phyloP scores from a whole-genome alignment of 2,329 filamentous ascomycete species.

The Microsporum ferrugineum region DNA sequence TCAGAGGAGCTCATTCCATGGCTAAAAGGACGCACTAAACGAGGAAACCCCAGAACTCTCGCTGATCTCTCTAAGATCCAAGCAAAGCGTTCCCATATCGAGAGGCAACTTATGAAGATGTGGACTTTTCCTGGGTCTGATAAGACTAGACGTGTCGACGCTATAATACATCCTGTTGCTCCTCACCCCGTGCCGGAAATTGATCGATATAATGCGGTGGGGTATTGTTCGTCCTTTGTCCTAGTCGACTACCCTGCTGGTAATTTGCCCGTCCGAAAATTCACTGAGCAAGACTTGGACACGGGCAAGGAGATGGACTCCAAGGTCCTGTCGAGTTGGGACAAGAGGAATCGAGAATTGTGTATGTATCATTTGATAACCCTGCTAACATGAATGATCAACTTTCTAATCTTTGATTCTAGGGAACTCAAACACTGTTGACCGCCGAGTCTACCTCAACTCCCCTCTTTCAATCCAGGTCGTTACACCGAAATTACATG shows the following conservation, averaged over 20 bases:
- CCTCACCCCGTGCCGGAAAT: conserved; percentile 52
- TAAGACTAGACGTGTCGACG: conserved; percentile 40
- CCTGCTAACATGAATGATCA: background rate
- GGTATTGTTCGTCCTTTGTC: conserved; percentile 52
- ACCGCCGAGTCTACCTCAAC: conserved; percentile 43
- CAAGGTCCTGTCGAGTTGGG: conserved; percentile 43
- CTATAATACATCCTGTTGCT: conserved; percentile 52
- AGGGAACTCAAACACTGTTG: conserved; percentile 39
- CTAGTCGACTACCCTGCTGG: conserved; percentile 53
- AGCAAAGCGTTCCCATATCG: conserved; percentile 40
- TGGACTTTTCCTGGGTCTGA: conserved; percentile 37
- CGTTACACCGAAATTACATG: conserved; percentile 43
- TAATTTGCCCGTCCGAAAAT: conserved; percentile 42
- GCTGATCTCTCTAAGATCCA: conserved; percentile 43
- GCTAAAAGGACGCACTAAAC: conserved; percentile 43
- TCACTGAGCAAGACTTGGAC: conserved; percentile 41
- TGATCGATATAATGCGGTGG: conserved; percentile 51
- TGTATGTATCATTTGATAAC: conserved; percentile 33
- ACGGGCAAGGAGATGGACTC: conserved; percentile 35
- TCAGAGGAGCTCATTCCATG: conserved; percentile 50
- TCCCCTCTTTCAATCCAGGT: conserved; percentile 46
- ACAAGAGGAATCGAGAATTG: conserved; percentile 47
- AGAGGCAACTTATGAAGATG: conserved; percentile 46
- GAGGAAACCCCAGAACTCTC: conserved; percentile 38
- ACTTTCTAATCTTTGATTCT: conserved; percentile 5